Evolutionary conservation across 257 asterid species (phyloP).

Genomic region (Gardenia jasminoides): DNA sequence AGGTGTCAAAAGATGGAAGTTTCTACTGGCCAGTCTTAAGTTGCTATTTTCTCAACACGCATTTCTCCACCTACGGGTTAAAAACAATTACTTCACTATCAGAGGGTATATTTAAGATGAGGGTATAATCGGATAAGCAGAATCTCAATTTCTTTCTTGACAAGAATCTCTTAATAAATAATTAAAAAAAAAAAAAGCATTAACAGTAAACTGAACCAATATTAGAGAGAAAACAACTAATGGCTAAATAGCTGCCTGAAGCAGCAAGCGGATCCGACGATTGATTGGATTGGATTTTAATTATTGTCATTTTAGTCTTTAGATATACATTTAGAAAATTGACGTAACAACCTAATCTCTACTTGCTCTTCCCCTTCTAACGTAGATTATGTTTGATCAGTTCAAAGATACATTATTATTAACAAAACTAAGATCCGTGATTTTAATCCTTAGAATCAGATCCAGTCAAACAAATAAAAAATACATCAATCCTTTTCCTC

Average conservation of each 20-base stretch:
- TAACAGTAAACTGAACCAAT: not conserved
- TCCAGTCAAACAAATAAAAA: slow-evolving; percentile 27
- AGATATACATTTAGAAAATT: not conserved
- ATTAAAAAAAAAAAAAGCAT: not conserved
- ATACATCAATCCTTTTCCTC: not conserved
- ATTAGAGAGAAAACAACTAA: not conserved
- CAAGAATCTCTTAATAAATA: not conserved
- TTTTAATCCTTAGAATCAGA: slow-evolving; percentile 12
- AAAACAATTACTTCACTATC: too few species aligned
- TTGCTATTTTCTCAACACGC: too few species aligned
- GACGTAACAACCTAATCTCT: slow-evolving; percentile 3
- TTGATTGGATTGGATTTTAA: not conserved
- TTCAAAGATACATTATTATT: slow-evolving; percentile 1
- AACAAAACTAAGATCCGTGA: not conserved
- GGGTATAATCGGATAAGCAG: not conserved
- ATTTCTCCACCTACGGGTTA: too few species aligned
- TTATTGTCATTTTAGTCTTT: not conserved
- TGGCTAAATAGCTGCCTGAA: not conserved
- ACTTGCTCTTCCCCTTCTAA: slow-evolving; percentile 2
- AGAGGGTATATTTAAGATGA: not conserved
- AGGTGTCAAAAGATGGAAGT: too few species aligned
- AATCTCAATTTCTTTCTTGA: not conserved
- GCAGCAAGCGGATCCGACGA: not conserved
- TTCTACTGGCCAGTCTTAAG: too few species aligned
- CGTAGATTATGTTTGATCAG: slow-evolving; percentile 2